These are phyloP conservation scores for Claviceps fusiformis DNA, from an alignment of 2,329 filamentous ascomycete genomes.

Conservation along the genomic window DNA sequence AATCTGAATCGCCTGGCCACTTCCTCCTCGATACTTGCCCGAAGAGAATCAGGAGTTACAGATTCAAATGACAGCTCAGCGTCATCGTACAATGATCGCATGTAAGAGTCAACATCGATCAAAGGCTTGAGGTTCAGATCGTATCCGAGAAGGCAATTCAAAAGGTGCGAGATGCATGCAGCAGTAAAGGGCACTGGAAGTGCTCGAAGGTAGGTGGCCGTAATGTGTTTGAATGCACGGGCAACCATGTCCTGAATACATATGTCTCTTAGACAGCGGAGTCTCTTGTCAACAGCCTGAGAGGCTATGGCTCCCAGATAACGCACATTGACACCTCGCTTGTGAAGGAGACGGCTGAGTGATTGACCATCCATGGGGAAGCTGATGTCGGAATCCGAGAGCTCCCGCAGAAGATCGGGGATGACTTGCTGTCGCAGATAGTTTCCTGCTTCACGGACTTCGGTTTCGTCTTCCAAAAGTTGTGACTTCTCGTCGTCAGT, in stretches of 20 bases:
- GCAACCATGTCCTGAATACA: constrained; percentile 85
- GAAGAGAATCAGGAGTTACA: constrained; percentile 60
- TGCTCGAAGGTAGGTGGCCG: constrained; percentile 64
- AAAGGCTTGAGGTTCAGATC: constrained; percentile 64
- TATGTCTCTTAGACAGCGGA: constrained; percentile 65
- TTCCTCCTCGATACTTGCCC: constrained; percentile 56
- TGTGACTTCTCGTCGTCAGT: constrained; percentile 81
- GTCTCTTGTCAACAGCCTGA: constrained; percentile 54
- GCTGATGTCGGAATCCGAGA: constrained; percentile 83
- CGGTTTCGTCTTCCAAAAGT: constrained; percentile 70
- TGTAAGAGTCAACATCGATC: constrained; percentile 60
- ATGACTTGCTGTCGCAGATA: constrained; percentile 67
- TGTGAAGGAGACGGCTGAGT: constrained; percentile 76
- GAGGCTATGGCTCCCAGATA: constrained; percentile 80
- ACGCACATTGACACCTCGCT: constrained; percentile 91
- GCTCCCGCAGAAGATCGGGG: constrained; percentile 72
- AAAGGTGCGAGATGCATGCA: constrained; percentile 67
- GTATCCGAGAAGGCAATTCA: constrained; percentile 83
- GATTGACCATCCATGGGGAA: constrained; percentile 99
- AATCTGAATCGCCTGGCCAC: constrained; percentile 64
- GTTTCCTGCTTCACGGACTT: constrained; percentile 71
- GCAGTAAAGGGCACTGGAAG: constrained; percentile 70
- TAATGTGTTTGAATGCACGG: constrained; percentile 90
- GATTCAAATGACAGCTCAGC: constrained; percentile 70
- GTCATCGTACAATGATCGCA: constrained; percentile 68